phyloP scores from a whole-genome alignment of 2,329 filamentous ascomycete genomes.

The Neonectria coccinea region DNA sequence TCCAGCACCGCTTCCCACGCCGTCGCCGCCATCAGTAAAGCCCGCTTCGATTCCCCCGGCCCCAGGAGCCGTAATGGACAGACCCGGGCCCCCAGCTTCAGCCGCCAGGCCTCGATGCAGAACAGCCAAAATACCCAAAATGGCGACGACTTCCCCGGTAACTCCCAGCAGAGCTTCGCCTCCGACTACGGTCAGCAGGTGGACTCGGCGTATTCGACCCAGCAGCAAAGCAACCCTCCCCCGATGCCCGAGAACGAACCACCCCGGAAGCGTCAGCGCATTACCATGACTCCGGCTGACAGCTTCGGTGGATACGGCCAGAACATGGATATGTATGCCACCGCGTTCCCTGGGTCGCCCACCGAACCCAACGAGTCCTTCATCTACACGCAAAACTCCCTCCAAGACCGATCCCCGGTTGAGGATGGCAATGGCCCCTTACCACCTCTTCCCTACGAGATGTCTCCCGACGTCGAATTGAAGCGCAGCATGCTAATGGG shows the following conservation, averaged over 20 bases:
- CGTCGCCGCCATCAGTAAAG: conserved; percentile 96
- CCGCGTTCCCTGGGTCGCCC: conserved; percentile 74
- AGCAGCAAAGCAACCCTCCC: conserved; percentile 57
- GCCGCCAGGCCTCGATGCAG: conserved; percentile 77
- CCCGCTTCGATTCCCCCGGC: conserved; percentile 88
- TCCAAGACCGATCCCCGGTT: conserved; percentile 56
- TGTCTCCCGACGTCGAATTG: conserved; percentile 75
- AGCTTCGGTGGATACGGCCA: conserved; percentile 68
- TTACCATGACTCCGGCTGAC: conserved; percentile 66
- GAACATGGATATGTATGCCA: conserved; percentile 58
- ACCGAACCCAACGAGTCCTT: conserved; percentile 87
- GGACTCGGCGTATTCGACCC: conserved; percentile 78
- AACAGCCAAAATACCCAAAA: conserved; percentile 56
- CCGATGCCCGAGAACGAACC: conserved; percentile 71
- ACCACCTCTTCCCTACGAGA: conserved; percentile 71
- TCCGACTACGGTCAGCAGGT: conserved; percentile 80
- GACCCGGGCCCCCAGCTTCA: conserved; percentile 75
- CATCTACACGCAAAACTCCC: conserved; percentile 68
- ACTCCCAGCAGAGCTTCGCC: conserved; percentile 85
- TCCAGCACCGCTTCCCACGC: conserved; percentile 93
- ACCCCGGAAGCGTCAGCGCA: conserved; percentile 80
- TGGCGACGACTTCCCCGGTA: conserved; percentile 73
- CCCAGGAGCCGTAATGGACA: conserved; percentile 74
- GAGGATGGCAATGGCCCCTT: conserved; percentile 69
- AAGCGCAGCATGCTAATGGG: conserved; percentile 86